Percentiles rank a stretch among this genome's conserved stretches.
phyloP scores from a whole-genome alignment of 2,329 filamentous ascomycete species.

The Rhinocladiella similis region DNA sequence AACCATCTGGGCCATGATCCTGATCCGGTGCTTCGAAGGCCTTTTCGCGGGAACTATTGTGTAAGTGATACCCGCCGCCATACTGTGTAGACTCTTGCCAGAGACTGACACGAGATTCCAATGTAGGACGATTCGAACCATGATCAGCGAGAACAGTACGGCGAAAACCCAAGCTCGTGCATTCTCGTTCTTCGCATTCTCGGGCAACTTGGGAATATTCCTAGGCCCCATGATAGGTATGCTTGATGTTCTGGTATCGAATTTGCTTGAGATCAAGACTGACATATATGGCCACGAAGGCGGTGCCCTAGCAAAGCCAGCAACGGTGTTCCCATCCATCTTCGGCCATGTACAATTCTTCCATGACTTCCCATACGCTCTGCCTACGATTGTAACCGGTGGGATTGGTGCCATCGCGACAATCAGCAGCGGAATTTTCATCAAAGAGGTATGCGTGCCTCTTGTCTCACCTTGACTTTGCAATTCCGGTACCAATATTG shows the following conservation, averaged over 20 bases:
- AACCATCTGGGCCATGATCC: slow-evolving; percentile 71
- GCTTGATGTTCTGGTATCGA: neutral
- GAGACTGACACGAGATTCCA: neutral
- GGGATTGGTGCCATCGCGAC: slow-evolving; percentile 56
- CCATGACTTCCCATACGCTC: slow-evolving; percentile 63
- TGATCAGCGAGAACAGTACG: slow-evolving; percentile 73
- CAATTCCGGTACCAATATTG: no score
- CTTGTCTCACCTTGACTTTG: neutral
- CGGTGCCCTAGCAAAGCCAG: slow-evolving; percentile 68
- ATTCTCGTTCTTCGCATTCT: slow-evolving; percentile 76
- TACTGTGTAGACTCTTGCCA: neutral
- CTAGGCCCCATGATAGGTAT: slow-evolving; percentile 64
- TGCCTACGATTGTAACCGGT: slow-evolving; percentile 62
- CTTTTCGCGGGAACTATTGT: slow-evolving; percentile 73
- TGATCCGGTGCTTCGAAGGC: slow-evolving; percentile 70
- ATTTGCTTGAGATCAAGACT: slow-evolving; percentile 29
- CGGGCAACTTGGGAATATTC: slow-evolving; percentile 72
- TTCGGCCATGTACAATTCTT: slow-evolving; percentile 63
- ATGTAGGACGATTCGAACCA: slow-evolving; percentile 62
- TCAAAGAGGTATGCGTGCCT: slow-evolving; percentile 54
- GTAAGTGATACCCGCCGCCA: slow-evolving; percentile 29
- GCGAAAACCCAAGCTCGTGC: slow-evolving; percentile 68
- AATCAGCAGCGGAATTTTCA: slow-evolving; percentile 53
- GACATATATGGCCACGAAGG: slow-evolving; percentile 40
- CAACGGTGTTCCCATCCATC: slow-evolving; percentile 58